These are phyloP conservation scores for Oryza officinalis DNA, from an alignment of 176 grass and related monocot genomes.

Conservation along the genomic window DNA sequence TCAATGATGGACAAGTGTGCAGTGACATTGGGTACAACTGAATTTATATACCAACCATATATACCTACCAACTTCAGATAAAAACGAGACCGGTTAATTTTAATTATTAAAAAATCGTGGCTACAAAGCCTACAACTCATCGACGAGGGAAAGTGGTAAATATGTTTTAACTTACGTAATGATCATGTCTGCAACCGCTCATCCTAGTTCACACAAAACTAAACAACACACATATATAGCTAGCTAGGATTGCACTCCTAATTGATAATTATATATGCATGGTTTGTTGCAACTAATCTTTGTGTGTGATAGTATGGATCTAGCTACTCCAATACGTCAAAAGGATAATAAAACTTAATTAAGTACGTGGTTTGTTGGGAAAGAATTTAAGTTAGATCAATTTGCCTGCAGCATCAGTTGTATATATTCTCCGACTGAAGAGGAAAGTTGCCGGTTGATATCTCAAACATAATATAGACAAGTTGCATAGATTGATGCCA, in stretches of 20 bases:
- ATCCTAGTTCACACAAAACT: background rate
- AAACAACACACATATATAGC: too few species aligned
- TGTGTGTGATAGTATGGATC: background rate
- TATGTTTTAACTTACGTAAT: background rate
- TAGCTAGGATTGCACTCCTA: background rate
- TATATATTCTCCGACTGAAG: background rate
- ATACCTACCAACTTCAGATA: background rate
- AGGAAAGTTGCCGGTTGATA: background rate
- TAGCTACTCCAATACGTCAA: background rate
- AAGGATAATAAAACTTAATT: background rate
- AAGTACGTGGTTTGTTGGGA: background rate
- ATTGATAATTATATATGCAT: background rate
- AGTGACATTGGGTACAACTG: too few species aligned
- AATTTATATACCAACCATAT: too few species aligned
- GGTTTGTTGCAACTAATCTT: background rate
- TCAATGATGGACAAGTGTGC: too few species aligned
- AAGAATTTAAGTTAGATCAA: background rate
- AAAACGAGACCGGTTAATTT: background rate
- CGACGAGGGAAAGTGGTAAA: background rate
- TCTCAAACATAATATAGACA: background rate
- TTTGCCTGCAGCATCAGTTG: too few species aligned
- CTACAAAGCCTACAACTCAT: background rate
- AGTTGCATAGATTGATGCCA: background rate
- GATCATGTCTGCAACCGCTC: background rate
- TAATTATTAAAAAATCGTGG: background rate